Base-by-base conservation (phyloP, 306 rosid species). In the Ceratonia siliqua region DNA sequence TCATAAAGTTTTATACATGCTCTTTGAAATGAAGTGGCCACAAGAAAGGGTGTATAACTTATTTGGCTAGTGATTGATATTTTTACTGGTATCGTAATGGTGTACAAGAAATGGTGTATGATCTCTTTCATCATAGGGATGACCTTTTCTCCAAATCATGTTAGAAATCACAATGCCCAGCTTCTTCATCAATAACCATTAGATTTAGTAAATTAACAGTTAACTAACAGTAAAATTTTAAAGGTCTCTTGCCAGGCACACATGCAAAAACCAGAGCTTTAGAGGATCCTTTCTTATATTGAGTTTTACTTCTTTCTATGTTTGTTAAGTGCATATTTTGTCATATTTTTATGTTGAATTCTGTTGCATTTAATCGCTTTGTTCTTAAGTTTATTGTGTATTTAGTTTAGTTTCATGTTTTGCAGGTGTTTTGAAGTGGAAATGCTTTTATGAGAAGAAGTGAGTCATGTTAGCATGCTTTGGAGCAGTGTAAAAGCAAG, bases 61-160 rank as follows among this genome's bases (percentile, higher is more conserved):
- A 62, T 76, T 46, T 76, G 61, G 30, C 76, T 43, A 42, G 38
- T 48, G 48, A 25, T 21, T 74, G 62, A 18, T 49, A 38, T 50
- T 30, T 38, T 39, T 30, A 62, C 18, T 68, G 18, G 5, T 24
- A 46, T 30, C 15, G 38, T 24, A 56, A 18, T 64, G 64, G 58
- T 93, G 96, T 85, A 78, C 13, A 43, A 83, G 74, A 81, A 27
- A 55, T 24, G 71, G 38, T 35, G 62, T 42, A 14, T 1, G 39
- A 24, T 24, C 38, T 41, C 54, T 6, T 42, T 13, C 24, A 24
- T 24, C 35, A 20, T 10, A 6, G 12, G 43, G 17, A 11, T 10
- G 18, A 12, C 28, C 50, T 62, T 62, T 12, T 5, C 11, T 38
- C 50, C 20, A 8, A 20, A 38, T 36, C 49, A 62, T 8, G 6